phyloP scores from a whole-genome alignment of 2,329 filamentous ascomycete genomes.

The Ceratocystis destructans region DNA sequence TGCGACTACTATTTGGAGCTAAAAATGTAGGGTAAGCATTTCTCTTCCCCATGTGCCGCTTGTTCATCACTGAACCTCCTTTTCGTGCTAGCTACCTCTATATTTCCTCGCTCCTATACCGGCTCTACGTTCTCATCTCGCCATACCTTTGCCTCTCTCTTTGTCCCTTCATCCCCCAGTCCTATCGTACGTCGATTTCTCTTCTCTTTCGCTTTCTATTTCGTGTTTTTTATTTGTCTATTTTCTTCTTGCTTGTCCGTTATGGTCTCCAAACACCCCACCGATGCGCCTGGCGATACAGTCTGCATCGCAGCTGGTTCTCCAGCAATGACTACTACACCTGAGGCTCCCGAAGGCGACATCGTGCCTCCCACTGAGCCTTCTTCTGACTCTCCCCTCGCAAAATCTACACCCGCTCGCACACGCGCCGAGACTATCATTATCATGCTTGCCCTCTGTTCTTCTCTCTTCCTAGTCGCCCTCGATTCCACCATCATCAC shows the following conservation, averaged over 20 bases:
- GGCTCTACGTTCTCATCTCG: neutral
- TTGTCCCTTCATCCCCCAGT: neutral
- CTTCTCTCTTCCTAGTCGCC: conserved; percentile 39
- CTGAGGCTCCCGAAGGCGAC: conserved; percentile 16
- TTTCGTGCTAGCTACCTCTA: neutral
- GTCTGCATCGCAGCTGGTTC: neutral
- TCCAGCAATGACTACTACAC: conserved; percentile 23
- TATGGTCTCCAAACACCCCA: neutral
- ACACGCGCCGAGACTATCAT: conserved; percentile 30
- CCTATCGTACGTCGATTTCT: too few species aligned
- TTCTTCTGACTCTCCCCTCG: neutral
- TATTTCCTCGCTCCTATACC: neutral
- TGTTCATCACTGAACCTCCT: too few species aligned
- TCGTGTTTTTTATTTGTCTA: too few species aligned
- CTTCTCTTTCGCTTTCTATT: too few species aligned
- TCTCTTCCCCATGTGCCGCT: neutral
- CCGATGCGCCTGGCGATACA: neutral
- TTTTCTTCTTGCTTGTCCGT: too few species aligned
- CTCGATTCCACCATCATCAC: conserved; percentile 50
- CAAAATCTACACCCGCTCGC: conserved; percentile 20
- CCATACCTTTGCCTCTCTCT: neutral
- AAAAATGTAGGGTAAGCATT: neutral
- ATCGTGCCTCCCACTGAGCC: neutral
- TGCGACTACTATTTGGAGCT: too few species aligned
- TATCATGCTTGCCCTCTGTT: conserved; percentile 31